Evolutionary conservation across 768 basidiomycete genomes (phyloP).

Genomic region (Rhizopogon sp.): DNA sequence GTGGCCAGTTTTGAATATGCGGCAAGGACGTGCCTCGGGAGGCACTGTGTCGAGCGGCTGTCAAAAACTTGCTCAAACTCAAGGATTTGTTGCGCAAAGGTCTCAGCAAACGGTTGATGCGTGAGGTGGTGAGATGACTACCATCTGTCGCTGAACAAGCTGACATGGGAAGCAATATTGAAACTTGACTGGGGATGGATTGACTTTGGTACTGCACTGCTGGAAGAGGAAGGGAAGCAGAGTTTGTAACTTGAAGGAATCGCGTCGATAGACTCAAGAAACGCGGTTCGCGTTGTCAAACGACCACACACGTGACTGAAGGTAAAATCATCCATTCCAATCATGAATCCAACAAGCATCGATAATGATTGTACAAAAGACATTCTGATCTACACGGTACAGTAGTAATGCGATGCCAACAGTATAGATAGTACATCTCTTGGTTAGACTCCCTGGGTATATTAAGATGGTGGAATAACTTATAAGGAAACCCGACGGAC

Average conservation of each 20-base stretch:
- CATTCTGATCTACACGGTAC: neutral
- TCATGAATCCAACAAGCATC: neutral
- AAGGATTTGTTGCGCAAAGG: constrained; percentile 45
- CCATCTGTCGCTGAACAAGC: constrained; percentile 5
- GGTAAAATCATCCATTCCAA: neutral
- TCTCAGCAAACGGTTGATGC: constrained; percentile 41
- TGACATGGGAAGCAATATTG: neutral
- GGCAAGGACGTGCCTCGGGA: neutral
- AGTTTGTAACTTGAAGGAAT: neutral
- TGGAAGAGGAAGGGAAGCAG: neutral
- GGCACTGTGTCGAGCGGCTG: constrained; percentile 6
- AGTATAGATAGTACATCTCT: constrained; percentile 6
- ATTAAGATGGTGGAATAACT: neutral
- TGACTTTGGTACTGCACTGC: neutral
- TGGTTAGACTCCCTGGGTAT: neutral
- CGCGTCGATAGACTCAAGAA: neutral
- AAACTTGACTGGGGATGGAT: neutral
- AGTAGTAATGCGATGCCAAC: neutral
- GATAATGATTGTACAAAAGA: neutral
- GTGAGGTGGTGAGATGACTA: constrained; percentile 32
- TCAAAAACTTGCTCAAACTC: constrained; percentile 15
- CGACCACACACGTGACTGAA: neutral
- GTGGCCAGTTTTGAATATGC: constrained; percentile 12
- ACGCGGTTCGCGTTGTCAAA: neutral
- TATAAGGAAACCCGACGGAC: neutral